These are phyloP conservation scores for Candida silvicultrix DNA, from an alignment of 805 yeast genomes.

Conservation along the genomic window DNA sequence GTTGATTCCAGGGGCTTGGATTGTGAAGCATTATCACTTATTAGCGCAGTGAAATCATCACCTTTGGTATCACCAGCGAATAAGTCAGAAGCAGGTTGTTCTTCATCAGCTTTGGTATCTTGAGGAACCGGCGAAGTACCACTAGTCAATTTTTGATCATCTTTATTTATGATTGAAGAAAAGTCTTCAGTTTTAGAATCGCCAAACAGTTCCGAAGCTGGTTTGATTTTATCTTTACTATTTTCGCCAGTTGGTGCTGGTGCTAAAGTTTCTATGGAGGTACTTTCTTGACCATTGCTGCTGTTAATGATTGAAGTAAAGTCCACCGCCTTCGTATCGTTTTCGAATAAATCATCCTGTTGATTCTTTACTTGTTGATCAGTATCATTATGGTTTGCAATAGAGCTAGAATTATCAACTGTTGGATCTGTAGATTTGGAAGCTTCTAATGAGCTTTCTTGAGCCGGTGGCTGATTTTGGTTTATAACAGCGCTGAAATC, in stretches of 20 bases:
- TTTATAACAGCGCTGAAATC: background rate
- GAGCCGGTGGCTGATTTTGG: too few species aligned
- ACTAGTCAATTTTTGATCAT: too few species aligned
- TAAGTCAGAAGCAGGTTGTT: background rate
- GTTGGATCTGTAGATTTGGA: too few species aligned
- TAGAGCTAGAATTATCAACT: background rate
- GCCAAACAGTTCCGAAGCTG: slow-evolving; percentile 1
- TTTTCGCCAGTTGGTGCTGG: too few species aligned
- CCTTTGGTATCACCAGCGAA: background rate
- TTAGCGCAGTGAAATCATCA: slow-evolving; percentile 1
- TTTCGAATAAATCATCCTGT: background rate
- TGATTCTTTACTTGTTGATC: background rate
- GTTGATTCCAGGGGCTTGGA: background rate
- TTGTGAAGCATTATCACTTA: background rate
- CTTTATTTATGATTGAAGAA: too few species aligned
- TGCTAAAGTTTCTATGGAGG: too few species aligned
- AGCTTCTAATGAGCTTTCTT: too few species aligned
- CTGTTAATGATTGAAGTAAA: background rate
- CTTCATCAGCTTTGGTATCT: background rate
- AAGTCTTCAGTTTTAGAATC: background rate
- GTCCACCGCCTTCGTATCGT: background rate
- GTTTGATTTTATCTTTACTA: too few species aligned
- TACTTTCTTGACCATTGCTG: too few species aligned
- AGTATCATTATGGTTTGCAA: background rate
- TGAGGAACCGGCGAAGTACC: too few species aligned